These are phyloP conservation scores for Colletotrichum destructivum DNA, from an alignment of 2,329 filamentous ascomycete genomes.

Conservation along the genomic window DNA sequence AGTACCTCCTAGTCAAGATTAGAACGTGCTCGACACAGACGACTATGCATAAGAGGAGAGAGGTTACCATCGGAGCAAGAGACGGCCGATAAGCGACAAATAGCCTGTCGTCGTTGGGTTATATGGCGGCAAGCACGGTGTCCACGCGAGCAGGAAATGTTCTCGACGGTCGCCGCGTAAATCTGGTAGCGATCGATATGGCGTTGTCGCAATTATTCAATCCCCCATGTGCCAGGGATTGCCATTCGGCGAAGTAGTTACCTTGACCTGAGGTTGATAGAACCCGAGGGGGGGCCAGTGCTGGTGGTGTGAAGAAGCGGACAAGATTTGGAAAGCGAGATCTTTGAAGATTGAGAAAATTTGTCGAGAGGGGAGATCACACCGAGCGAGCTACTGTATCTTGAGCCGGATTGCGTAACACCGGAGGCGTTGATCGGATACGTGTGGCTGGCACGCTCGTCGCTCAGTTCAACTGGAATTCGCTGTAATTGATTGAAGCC, in stretches of 20 bases:
- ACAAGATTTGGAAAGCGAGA: neutral
- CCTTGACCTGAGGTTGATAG: neutral
- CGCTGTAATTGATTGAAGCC: neutral
- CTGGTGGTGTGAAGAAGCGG: neutral
- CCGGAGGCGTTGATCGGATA: constrained; percentile 4
- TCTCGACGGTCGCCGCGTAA: neutral
- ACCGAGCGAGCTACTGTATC: neutral
- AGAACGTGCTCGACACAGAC: neutral
- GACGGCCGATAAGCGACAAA: neutral
- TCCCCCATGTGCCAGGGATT: neutral
- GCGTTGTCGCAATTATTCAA: neutral
- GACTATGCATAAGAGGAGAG: neutral
- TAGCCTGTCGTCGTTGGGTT: constrained; percentile 1
- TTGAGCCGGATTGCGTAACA: neutral
- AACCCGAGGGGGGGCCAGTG: neutral
- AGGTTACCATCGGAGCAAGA: constrained; percentile 2
- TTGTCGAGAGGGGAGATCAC: neutral
- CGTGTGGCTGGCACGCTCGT: constrained; percentile 5
- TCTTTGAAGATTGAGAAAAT: neutral
- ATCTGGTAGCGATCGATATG: neutral
- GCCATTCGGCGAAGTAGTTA: neutral
- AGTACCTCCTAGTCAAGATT: constrained; percentile 32
- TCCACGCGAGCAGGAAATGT: neutral
- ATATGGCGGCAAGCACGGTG: neutral
- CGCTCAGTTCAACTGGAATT: constrained; percentile 12